Conservation (phyloP, 805 yeast genomes). For the Teunomyces kruisii region DNA sequence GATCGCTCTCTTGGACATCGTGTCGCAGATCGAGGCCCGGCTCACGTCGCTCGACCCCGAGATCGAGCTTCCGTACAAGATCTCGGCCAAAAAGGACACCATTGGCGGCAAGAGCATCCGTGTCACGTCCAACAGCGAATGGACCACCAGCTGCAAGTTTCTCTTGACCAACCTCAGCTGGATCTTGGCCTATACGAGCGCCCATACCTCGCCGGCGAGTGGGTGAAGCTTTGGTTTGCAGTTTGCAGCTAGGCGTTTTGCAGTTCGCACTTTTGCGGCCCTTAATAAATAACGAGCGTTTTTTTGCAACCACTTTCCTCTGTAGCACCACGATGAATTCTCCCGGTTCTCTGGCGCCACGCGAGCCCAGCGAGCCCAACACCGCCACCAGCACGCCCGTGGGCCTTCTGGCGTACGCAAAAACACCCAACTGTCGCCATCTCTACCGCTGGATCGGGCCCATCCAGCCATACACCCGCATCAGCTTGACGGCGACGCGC, state of each 20-base stretch:
- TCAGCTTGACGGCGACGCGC: not conserved
- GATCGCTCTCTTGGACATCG: constrained; percentile 70
- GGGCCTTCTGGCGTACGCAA: not conserved
- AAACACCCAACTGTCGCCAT: constrained; percentile 2
- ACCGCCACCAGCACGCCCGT: constrained; percentile 3
- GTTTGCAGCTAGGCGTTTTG: not conserved
- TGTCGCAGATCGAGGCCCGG: constrained; percentile 49
- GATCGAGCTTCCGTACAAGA: constrained; percentile 71
- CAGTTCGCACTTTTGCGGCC: not conserved
- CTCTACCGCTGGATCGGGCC: not conserved
- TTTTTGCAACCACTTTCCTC: not conserved
- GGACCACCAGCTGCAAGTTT: constrained; percentile 89
- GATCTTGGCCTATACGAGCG: constrained; percentile 73
- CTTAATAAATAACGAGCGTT: too few species aligned
- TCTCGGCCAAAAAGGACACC: constrained; percentile 54
- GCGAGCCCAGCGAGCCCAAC: not conserved
- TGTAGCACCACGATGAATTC: not conserved
- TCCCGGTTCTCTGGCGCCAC: not conserved
- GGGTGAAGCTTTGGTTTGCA: not conserved
- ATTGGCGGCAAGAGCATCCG: constrained; percentile 79
- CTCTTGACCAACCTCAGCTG: constrained; percentile 76
- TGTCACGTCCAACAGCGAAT: constrained; percentile 69
- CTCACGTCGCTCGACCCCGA: constrained; percentile 48
- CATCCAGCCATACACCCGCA: not conserved
- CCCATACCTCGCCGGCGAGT: constrained; percentile 8